These are phyloP conservation scores for Geotrichum citri-aurantii DNA, from an alignment of 1,139 yeast species.

Conservation along the genomic window DNA sequence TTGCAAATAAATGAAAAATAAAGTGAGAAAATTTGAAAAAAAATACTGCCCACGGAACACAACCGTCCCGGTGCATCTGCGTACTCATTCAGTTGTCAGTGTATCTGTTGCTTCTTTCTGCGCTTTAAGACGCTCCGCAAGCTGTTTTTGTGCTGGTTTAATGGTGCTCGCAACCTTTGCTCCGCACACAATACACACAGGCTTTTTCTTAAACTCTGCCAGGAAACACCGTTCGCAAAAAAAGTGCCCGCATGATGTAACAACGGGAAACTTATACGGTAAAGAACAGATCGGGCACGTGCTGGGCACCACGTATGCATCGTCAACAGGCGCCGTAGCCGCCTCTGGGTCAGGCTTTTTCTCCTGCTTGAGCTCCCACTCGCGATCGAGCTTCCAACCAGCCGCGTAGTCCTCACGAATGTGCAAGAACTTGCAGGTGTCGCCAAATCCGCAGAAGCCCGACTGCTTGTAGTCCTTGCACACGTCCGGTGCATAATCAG, in stretches of 20 bases:
- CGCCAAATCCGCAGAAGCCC: conserved; percentile 97
- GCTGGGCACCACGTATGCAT: conserved; percentile 28
- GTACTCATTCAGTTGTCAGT: background rate
- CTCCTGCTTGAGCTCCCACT: conserved; percentile 53
- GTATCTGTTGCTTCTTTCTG: conserved; percentile 2
- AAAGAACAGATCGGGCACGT: conserved; percentile 59
- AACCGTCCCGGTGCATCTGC: background rate
- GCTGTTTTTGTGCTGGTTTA: conserved; percentile 35
- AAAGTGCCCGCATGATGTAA: conserved; percentile 58
- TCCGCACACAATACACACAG: conserved; percentile 60
- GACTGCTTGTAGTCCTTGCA: conserved; percentile 90
- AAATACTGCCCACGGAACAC: background rate
- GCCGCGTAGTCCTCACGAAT: conserved; percentile 79
- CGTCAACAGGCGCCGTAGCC: conserved; percentile 10
- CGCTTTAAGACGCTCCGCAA: conserved; percentile 27
- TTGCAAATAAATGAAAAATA: background rate
- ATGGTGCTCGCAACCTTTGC: conserved; percentile 53
- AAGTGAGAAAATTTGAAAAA: background rate
- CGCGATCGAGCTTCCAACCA: conserved; percentile 61
- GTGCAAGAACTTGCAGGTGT: conserved; percentile 93
- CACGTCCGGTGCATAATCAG: conserved; percentile 90
- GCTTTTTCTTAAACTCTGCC: conserved; percentile 43
- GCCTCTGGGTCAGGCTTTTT: conserved; percentile 17
- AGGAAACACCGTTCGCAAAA: conserved; percentile 65
- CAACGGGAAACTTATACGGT: conserved; percentile 54